Conservation (phyloP, 352 stramenopile species). For the Phytophthora ramorum region DNA sequence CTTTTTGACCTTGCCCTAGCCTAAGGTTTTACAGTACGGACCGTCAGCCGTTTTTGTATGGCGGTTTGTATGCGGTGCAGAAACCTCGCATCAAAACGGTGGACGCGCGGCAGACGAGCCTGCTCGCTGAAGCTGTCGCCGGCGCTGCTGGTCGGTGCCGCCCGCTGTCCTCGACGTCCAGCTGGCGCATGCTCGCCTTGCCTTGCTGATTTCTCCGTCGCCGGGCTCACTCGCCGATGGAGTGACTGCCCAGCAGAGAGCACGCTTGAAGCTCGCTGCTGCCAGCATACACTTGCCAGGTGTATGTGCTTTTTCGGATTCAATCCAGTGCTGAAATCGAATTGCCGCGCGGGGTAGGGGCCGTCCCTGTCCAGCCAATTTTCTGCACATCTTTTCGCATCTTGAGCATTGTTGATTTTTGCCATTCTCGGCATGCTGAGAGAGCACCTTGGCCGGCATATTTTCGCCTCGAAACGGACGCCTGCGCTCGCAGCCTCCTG, state of each 20-base stretch:
- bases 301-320: conserved; percentile 33
- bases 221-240: too few relatives aligned
- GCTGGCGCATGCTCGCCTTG: conserved; percentile 2
- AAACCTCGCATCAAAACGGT: conserved; percentile 18
- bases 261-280: conserved; percentile 9
- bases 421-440: background rate
- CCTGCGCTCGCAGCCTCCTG: conserved; percentile 11
- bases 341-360: conserved; percentile 22
- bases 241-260: conserved; percentile 20
- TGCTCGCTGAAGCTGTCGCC: too few relatives aligned
- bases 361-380: conserved; percentile 21
- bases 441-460: conserved; percentile 6
- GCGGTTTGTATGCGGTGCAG: conserved; percentile 20
- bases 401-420: conserved; percentile 7
- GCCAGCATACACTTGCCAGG: conserved; percentile 30
- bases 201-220: background rate
- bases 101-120: conserved; percentile 10
- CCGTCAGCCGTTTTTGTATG: conserved; percentile 28
- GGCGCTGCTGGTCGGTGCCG: background rate
- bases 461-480: conserved; percentile 33
- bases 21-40: conserved; percentile 34
- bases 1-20: conserved; percentile 17
- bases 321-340: conserved; percentile 25
- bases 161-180: conserved; percentile 10
- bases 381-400: conserved; percentile 25